Evolutionary conservation across 768 basidiomycete species (phyloP).

Genomic region (Boletus eberwhitei): DNA sequence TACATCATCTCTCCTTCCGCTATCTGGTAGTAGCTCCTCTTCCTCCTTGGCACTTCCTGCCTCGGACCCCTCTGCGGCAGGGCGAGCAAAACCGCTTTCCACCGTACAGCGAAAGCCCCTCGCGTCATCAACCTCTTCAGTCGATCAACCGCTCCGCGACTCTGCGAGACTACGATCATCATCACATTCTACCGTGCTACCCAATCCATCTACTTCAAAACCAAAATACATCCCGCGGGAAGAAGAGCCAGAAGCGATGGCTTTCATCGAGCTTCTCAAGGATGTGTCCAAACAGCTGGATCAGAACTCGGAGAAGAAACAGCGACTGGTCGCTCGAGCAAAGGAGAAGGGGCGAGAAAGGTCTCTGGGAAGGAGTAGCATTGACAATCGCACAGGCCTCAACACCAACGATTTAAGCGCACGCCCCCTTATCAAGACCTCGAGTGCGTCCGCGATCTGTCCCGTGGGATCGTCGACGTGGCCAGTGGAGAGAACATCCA

Average conservation of each 20-base stretch:
- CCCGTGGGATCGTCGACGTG: neutral
- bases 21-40: constrained; percentile 4
- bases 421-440: constrained; percentile 13
- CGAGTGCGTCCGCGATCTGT: constrained; percentile 14
- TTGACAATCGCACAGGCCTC: neutral
- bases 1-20: constrained; percentile 1
- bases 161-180: constrained; percentile 17
- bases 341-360: constrained; percentile 10
- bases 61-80: constrained; percentile 2
- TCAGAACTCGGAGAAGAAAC: constrained; percentile 26
- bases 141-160: constrained; percentile 8
- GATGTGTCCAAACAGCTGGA: constrained; percentile 23
- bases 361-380: neutral
- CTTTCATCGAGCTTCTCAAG: constrained; percentile 25
- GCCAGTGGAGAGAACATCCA: neutral
- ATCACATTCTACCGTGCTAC: constrained; percentile 8
- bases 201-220: neutral
- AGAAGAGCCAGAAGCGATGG: constrained; percentile 21
- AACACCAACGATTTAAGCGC: neutral
- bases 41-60: neutral
- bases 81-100: constrained; percentile 8
- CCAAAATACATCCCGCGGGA: constrained; percentile 7
- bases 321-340: constrained; percentile 12
- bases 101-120: constrained; percentile 14
- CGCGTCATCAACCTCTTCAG: constrained; percentile 20